Conservation (phyloP, 495 filamentous ascomycete genomes). For the Sabuloglossum arenarium region DNA sequence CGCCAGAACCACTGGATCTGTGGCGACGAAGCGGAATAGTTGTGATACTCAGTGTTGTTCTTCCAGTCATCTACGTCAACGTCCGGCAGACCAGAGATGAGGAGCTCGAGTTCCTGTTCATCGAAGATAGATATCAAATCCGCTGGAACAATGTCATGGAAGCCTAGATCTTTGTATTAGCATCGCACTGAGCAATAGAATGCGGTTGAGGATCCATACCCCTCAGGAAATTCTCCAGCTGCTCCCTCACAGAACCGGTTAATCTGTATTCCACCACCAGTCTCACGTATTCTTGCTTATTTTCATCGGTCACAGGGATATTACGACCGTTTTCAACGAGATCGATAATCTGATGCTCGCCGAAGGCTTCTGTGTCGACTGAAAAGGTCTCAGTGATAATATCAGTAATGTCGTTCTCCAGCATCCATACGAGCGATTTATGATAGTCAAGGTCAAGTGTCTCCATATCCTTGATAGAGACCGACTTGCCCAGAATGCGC, state of each 20-base stretch:
- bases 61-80: conserved; percentile 99
- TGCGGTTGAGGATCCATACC: conserved; percentile 29
- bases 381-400: conserved; percentile 97
- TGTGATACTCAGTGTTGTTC: conserved; percentile 95
- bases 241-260: conserved; percentile 73
- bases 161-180: conserved; percentile 34
- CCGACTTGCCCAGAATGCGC: conserved; percentile 78
- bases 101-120: conserved; percentile 87
- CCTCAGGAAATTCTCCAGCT: conserved; percentile 88
- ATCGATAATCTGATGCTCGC: conserved; percentile 69
- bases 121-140: conserved; percentile 96
- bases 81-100: conserved; percentile 93
- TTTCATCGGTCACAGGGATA: conserved; percentile 87
- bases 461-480: conserved; percentile 98
- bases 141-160: conserved; percentile 93
- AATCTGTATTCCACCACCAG: conserved; percentile 87
- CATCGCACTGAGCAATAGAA: neutral
- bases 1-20: conserved; percentile 99
- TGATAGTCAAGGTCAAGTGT: conserved; percentile 96
- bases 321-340: conserved; percentile 73
- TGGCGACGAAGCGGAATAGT: conserved; percentile 81
- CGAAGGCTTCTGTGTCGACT: conserved; percentile 81
- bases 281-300: conserved; percentile 94
- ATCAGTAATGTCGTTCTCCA: conserved; percentile 97
- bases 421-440: conserved; percentile 98